Evolutionary conservation across 306 rosid species (phyloP), one percentile per base, ranked within the genome.

Genomic region (Acacia crassicarpa): DNA sequence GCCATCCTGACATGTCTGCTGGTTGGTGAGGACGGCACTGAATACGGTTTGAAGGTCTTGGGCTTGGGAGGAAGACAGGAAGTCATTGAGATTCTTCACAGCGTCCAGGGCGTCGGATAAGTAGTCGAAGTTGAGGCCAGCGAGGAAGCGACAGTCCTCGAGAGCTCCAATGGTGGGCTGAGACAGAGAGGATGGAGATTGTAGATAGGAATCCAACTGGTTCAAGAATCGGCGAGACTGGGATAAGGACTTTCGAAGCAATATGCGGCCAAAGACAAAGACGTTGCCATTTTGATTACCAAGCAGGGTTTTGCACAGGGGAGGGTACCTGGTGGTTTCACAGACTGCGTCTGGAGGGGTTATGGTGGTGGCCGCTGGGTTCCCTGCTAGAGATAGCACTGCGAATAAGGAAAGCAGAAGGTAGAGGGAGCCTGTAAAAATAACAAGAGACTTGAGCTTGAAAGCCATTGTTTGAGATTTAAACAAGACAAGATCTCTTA

Each of bases 1-100:
- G 19, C 97, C 97, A 0, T 94, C 97, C n/a, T 88, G 67, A 71
- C 98, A 94, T 10, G 97, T 92, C 41, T 94, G 93, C 67, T 91
- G 93, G 74, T 91, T 92, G 2, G 97, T 92, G 83, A 92, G 66
- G 62, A 89, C 80, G 1, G 91, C 98, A 70, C 97, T 92, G 13
- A 94, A 83, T 11, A 83, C 13, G 5, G 94, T 87, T 84, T 86
- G 89, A 16, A 87, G 56, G 17, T 92, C 92, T 33, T 92, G 91
- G 6, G 95, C 95, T 80, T 86, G 73, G 44, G 89, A 51, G 61
- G 27, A 63, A 9, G 92, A 80, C 30, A 94, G 89, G 49, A 72
- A 15, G 0, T 11, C 22, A 14, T 79, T 88, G 8, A 83, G 66
- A 22, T 78, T 27, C 23, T 88, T 75, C 5, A 91, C 83, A 8